Base-by-base conservation (phyloP, 441 rosid species). In the Erodium texanum region DNA sequence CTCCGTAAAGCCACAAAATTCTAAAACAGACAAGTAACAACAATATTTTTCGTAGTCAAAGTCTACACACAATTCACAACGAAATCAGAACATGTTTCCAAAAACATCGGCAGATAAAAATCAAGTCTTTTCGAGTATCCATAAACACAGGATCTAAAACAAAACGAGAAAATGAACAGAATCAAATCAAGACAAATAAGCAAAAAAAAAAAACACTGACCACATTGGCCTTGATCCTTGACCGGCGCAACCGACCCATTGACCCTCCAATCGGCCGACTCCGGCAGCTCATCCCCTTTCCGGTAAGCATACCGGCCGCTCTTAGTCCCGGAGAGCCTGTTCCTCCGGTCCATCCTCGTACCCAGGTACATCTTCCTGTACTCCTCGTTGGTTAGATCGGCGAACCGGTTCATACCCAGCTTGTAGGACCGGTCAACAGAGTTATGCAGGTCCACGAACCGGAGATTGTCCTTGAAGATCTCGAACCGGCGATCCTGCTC, bases 331-430 rank as follows among this genome's bases (percentile, higher is more conserved):
- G 29, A 27, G 19, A 86, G 29, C 43, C 89, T 73, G 22, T 86
- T 82, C 15, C 27, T 65, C 0, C 82, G 63, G 0, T 86, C 93
- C 22, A 61, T 74, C 69, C 69, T 82, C 12, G 82, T 79, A 16
- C 90, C 90, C 10, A 87, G 75, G 62, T 73, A 80, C 68, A 68
- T 29, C 12, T 68, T 64, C 1, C 83, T 78, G 80, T 85, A 87
- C 83, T 87, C 89, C 15, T 80, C 83, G 67, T 87, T 86, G n/a
- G 87, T 87, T 27, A 87, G 73, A 77, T 86, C 89, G 1, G 89
- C 86, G 11, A 87, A 87, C 72, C 48, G 81, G 77, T 78, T 87
- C 66, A 87, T 71, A 6, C 89, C 93, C 36, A 86, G 74, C 71
- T 76, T 78, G 78, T 78, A 86, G 11, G 82, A 71, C 43, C 62